Evolutionary conservation across 345 rosid genomes (phyloP).

Genomic region (Litchi chinensis): DNA sequence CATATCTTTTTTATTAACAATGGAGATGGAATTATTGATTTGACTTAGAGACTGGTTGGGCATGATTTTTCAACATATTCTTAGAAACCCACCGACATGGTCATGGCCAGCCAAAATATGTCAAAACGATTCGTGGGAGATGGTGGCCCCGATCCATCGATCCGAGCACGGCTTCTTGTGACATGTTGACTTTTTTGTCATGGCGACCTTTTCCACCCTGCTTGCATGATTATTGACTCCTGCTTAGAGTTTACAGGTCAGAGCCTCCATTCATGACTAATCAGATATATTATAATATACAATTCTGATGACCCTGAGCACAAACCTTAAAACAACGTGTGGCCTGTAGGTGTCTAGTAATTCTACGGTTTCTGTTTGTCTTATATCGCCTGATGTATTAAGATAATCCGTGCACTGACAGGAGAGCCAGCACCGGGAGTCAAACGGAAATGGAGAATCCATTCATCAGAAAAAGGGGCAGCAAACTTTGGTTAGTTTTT

Average conservation of each 20-base stretch:
- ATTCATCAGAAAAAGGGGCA: background rate
- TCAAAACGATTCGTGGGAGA: background rate
- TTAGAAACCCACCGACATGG: background rate
- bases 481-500: constrained; percentile 13
- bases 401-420: background rate
- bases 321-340: too few relatives aligned
- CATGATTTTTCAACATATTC: background rate
- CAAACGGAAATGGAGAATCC: background rate
- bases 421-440: background rate
- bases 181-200: background rate
- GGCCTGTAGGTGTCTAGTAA: too few relatives aligned
- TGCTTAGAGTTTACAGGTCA: background rate
- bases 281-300: too few relatives aligned
- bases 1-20: too few relatives aligned
- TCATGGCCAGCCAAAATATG: background rate
- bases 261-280: background rate
- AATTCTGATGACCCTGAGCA: background rate
- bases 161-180: background rate
- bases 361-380: background rate
- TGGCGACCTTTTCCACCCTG: background rate
- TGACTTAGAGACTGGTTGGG: too few relatives aligned
- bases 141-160: background rate
- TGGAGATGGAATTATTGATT: too few relatives aligned
- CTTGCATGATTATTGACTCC: background rate
- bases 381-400: too few relatives aligned